These are phyloP conservation scores for Geranium incanum DNA, from an alignment of 441 rosid species.

Conservation along the genomic window DNA sequence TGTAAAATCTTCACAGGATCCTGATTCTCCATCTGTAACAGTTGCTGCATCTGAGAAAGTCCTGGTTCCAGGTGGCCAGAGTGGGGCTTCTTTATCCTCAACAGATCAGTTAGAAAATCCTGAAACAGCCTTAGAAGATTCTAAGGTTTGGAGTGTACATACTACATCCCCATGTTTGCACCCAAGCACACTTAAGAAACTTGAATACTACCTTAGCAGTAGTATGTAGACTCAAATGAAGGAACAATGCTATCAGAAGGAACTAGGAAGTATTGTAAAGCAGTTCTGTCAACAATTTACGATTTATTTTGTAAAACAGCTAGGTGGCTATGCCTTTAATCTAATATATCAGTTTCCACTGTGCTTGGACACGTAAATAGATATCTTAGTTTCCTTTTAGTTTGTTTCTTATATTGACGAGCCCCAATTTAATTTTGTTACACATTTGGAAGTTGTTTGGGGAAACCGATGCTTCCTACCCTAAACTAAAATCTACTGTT, in stretches of 20 bases:
- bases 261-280: too few relatives aligned
- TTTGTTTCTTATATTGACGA: neutral
- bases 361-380: neutral
- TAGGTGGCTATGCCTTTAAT: neutral
- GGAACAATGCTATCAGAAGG: too few relatives aligned
- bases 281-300: neutral
- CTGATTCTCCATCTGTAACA: constrained; percentile 44
- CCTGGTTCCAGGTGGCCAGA: constrained; percentile 50
- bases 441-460: neutral
- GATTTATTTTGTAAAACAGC: neutral
- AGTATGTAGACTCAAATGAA: neutral
- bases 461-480: constrained; percentile 2
- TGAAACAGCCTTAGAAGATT: constrained; percentile 34
- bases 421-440: neutral
- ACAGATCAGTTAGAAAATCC: constrained; percentile 38
- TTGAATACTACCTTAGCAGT: constrained; percentile 2
- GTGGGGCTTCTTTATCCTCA: constrained; percentile 35
- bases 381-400: neutral
- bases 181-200: constrained; percentile 2
- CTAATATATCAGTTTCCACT: neutral
- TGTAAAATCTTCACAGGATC: constrained; percentile 54
- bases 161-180: neutral
- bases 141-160: constrained; percentile 40
- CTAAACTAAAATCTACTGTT: neutral
- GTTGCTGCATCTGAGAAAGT: constrained; percentile 55